These are phyloP conservation scores for Abelmoschus esculentus DNA, from an alignment of 345 rosid genomes.

Conservation along the genomic window DNA sequence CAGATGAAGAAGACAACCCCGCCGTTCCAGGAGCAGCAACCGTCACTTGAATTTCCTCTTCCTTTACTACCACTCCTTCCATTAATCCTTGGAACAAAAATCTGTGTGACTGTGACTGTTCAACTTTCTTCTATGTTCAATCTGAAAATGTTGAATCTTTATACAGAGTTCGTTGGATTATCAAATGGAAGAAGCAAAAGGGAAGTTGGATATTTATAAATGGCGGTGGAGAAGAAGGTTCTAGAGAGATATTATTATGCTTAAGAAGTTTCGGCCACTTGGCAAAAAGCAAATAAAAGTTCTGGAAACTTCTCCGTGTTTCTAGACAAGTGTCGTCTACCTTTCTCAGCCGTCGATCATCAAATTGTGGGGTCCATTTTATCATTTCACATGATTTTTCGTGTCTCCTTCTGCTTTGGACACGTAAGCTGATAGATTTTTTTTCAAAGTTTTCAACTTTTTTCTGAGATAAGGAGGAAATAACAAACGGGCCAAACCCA, in stretches of 20 bases:
- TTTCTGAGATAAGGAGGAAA: no score
- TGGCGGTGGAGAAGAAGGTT: conserved; percentile 1
- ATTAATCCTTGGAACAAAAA: no score
- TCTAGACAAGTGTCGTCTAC: not conserved
- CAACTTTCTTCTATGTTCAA: not conserved
- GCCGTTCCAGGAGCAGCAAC: not conserved
- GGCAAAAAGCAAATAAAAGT: not conserved
- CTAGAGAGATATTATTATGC: not conserved
- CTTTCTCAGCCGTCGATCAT: not conserved
- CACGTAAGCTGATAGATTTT: not conserved
- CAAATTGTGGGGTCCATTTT: not conserved
- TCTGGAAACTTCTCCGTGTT: not conserved
- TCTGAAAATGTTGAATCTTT: not conserved
- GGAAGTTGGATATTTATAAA: not conserved
- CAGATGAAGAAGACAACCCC: conserved; percentile 14
- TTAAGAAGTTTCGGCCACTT: no score
- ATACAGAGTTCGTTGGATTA: not conserved
- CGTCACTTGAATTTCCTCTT: conserved; percentile 39
- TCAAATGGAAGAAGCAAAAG: no score
- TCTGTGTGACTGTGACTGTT: no score
- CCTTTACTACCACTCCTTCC: conserved; percentile 32
- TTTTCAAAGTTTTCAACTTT: not conserved
- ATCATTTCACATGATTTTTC: not conserved
- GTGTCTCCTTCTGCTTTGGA: not conserved
- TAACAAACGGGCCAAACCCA: no score